Evolutionary conservation across 2,329 filamentous ascomycete species (phyloP), one percentile per base, ranked within the genome.

Genomic region (Nothophaeocryptopus gaeumannii): DNA sequence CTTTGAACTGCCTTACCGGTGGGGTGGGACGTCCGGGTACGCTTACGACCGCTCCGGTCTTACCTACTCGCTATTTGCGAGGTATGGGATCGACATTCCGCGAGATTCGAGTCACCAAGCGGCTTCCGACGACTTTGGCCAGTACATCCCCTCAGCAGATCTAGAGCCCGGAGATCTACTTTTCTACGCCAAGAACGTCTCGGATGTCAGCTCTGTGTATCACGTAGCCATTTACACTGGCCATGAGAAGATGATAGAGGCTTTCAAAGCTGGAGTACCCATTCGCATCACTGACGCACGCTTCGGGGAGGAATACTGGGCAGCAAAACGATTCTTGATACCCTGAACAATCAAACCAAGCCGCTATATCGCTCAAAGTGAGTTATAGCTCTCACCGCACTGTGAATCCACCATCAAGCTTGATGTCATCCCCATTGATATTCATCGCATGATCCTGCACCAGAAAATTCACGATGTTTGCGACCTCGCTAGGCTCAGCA

Each of bases 381-480:
- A 26, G 20, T 7, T 26, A 29, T 29, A 16, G 16, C 7, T 20
- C 8, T 40, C 51, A 63, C 20, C 53, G 44, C 13, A 53, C 50
- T 8, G 63, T 65, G 38, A 59, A 67, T 4, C 63, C 63, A 3
- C 64, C 64, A 54, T 67, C 71, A 45, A 70, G 62, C 32, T 62
- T 61, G 10, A 72, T 52, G 34, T 72, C 70, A 51, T 65, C 65
- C 7, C 70, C 70, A 41, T 65, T 72, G 35, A 66, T 56, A 58
- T 69, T 72, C 43, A 62, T 46, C 10, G 62, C 58, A 42, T 63
- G 63, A 51, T 70, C 69, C 53, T 61, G 62, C 9, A 63, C 65
- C 36, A 72, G 45, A 47, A 65, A 68, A 1, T 63, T 61, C 60
- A 93, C 87, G 79, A 82, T 54, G 86, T 92, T 67, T 74, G 92